These are phyloP conservation scores for Nannochloris sp. DNA, from an alignment of 139 green algal genomes.

Conservation along the genomic window DNA sequence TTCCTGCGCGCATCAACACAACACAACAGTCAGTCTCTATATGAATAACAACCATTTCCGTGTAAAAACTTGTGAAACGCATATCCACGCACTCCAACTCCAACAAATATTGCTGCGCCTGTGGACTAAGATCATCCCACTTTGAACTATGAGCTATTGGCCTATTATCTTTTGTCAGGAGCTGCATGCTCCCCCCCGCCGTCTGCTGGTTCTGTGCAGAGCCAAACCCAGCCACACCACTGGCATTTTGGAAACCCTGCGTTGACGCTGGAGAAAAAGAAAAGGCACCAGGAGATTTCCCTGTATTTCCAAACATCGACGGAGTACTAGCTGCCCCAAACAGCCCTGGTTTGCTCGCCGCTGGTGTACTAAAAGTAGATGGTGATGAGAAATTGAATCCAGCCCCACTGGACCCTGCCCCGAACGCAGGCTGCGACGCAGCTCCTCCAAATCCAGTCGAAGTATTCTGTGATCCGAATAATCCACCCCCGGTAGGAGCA, in stretches of 20 bases:
- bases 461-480: no score
- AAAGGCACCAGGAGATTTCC: slow-evolving; percentile 1
- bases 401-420: slow-evolving; percentile 7
- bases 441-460: neutral
- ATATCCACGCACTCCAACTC: slow-evolving; percentile 30
- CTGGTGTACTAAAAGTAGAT: neutral
- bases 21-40: neutral
- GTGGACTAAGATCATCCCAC: slow-evolving; percentile 40
- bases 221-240: neutral
- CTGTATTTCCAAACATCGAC: slow-evolving; percentile 21
- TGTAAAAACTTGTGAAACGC: neutral
- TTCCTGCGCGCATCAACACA: slow-evolving; percentile 14
- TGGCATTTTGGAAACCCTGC: neutral
- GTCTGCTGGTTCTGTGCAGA: slow-evolving; percentile 12
- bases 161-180: slow-evolving; percentile 31
- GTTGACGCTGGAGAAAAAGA: neutral
- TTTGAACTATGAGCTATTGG: slow-evolving; percentile 36
- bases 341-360: slow-evolving; percentile 3
- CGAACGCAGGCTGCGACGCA: slow-evolving; percentile 7
- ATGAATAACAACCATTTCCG: neutral
- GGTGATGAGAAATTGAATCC: slow-evolving; percentile 12
- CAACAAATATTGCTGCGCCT: slow-evolving; percentile 34
- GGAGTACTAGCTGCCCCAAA: slow-evolving; percentile 12
- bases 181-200: slow-evolving; percentile 15
- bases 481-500: neutral